These are phyloP conservation scores for Xerocomus potaroensis DNA, from an alignment of 768 basidiomycete species.

Conservation along the genomic window DNA sequence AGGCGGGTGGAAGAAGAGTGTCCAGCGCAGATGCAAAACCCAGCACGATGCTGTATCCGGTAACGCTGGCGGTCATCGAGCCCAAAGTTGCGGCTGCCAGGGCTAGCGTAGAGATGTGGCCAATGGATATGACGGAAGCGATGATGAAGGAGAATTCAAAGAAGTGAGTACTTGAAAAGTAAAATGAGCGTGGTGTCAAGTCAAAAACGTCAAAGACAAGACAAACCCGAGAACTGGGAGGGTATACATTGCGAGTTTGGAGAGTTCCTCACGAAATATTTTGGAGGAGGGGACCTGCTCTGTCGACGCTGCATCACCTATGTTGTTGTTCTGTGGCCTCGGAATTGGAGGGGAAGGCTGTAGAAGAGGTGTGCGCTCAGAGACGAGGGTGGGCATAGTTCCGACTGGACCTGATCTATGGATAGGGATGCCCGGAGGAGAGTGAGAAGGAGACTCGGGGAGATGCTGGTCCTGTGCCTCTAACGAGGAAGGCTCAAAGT, in stretches of 20 bases:
- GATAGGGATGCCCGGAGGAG: slow-evolving; percentile 19
- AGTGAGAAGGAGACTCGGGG: slow-evolving; percentile 7
- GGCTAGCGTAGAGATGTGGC: slow-evolving; percentile 86
- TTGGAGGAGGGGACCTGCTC: slow-evolving; percentile 22
- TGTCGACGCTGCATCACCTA: slow-evolving; percentile 2
- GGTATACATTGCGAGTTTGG: slow-evolving; percentile 57
- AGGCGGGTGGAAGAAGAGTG: slow-evolving; percentile 90
- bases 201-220: too few species aligned
- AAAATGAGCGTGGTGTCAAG: slow-evolving; percentile 1
- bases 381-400: not conserved
- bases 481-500: slow-evolving; percentile 36
- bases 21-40: slow-evolving; percentile 85
- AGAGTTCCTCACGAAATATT: slow-evolving; percentile 55
- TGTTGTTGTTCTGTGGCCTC: slow-evolving; percentile 40
- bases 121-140: slow-evolving; percentile 80
- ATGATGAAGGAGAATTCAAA: slow-evolving; percentile 86
- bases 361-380: slow-evolving; percentile 59
- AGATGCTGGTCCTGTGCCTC: slow-evolving; percentile 4
- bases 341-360: slow-evolving; percentile 44
- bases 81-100: slow-evolving; percentile 79
- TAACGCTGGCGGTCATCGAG: slow-evolving; percentile 67
- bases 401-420: not conserved
- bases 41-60: slow-evolving; percentile 61
- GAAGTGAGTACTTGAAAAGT: slow-evolving; percentile 55
- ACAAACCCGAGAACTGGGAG: slow-evolving; percentile 56